Conservation (phyloP, 1,284 basidiomycete genomes). For the Cyathus olla region DNA sequence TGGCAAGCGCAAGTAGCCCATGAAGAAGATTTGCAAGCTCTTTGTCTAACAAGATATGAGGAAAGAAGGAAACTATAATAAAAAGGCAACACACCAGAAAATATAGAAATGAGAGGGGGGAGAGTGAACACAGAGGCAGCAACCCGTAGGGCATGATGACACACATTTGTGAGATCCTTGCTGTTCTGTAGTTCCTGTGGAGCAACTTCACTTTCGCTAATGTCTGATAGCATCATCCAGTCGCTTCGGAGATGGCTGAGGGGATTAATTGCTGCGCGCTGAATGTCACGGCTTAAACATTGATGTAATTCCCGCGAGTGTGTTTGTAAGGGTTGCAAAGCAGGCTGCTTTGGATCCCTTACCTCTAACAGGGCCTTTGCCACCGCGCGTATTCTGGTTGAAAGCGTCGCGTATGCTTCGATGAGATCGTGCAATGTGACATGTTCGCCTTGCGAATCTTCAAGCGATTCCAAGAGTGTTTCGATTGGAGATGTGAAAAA, state of each 20-base stretch:
- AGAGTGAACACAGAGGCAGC: conserved; percentile 60
- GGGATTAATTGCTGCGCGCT: conserved; percentile 52
- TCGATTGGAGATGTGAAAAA: conserved; percentile 48
- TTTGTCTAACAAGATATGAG: conserved; percentile 34
- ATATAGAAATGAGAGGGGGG: conserved; percentile 52
- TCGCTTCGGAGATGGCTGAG: conserved; percentile 17
- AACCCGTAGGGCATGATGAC: conserved; percentile 61
- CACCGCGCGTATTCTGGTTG: conserved; percentile 52
- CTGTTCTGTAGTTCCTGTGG: conserved; percentile 12
- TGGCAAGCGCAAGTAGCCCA: conserved; percentile 43
- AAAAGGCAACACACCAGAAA: conserved; percentile 54
- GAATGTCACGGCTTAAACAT: conserved; percentile 61
- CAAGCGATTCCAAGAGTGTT: conserved; percentile 57
- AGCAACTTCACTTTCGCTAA: not conserved
- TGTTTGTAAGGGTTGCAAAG: conserved; percentile 40
- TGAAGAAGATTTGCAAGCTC: conserved; percentile 56
- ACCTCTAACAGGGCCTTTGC: conserved; percentile 28
- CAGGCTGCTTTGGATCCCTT: conserved; percentile 27
- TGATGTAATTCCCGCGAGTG: conserved; percentile 43
- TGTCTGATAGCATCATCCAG: conserved; percentile 4
- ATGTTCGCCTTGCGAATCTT: conserved; percentile 38
- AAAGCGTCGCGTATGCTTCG: conserved; percentile 67
- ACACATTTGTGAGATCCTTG: conserved; percentile 44
- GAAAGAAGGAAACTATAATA: conserved; percentile 4
- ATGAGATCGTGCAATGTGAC: conserved; percentile 61